A percentile compares a stretch with the other conserved stretches of the same genome.
These are phyloP conservation scores for Picocystis salinarum DNA, from an alignment of 139 green algal species.

Conservation along the genomic window DNA sequence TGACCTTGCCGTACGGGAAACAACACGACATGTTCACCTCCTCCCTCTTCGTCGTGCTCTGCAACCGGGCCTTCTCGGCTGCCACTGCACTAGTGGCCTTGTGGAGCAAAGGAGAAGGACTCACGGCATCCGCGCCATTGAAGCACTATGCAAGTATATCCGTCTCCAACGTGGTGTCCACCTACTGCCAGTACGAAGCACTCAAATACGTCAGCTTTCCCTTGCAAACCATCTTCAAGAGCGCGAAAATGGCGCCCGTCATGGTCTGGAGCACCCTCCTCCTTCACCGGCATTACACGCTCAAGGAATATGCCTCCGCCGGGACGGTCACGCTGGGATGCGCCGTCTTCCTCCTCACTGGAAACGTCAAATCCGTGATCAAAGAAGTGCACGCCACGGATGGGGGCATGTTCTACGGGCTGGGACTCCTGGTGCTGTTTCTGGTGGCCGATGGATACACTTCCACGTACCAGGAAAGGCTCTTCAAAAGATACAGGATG, in stretches of 20 bases:
- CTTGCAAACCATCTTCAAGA: conserved; percentile 41
- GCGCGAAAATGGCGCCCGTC: conserved; percentile 20
- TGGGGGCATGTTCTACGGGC: conserved; percentile 63
- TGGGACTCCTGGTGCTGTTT: conserved; percentile 72
- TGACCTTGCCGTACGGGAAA: conserved; percentile 28
- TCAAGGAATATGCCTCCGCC: conserved; percentile 57
- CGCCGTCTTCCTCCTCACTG: conserved; percentile 54
- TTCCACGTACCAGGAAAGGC: conserved; percentile 85
- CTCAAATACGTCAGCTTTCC: conserved; percentile 93
- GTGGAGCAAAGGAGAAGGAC: conserved; percentile 17
- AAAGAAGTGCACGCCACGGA: conserved; percentile 21
- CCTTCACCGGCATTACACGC: conserved; percentile 61
- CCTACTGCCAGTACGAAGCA: conserved; percentile 94
- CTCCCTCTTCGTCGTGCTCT: conserved; percentile 85
- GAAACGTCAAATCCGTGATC: too few species aligned
- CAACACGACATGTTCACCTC: conserved; percentile 61
- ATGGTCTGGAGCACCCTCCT: conserved; percentile 93
- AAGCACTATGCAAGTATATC: conserved; percentile 46
- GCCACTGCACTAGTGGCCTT: conserved; percentile 1
- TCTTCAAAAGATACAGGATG: conserved; percentile 91
- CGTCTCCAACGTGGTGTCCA: conserved; percentile 86
- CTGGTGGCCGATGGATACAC: conserved; percentile 98
- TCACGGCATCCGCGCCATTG: conserved; percentile 33
- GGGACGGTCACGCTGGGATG: conserved; percentile 60
- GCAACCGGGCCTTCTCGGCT: conserved; percentile 72